Evolutionary conservation across 495 filamentous ascomycete species (phyloP), one percentile per base, ranked within the genome.

Genomic region (Chaetomium tenue): DNA sequence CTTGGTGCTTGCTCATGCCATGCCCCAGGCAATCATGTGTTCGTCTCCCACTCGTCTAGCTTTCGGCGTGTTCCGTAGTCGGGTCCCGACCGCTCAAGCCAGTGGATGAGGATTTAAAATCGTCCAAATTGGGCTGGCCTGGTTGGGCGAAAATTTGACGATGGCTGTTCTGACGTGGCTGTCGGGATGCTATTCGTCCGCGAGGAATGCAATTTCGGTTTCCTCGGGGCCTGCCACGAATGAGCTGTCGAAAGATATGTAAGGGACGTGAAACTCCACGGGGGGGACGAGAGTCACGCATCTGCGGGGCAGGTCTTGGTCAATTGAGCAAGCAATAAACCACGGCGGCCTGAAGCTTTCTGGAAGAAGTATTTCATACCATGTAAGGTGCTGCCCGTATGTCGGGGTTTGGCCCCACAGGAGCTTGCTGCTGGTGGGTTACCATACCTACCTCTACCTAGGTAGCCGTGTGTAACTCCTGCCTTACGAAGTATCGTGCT

Each of bases 11-110:
- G 61, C 66, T 74, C 66, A 71, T 71, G 64, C 67, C 66, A 73
- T 71, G 22, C 20, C 55, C 22, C n/a, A 60, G 70, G 61, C 58
- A 66, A 65, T 72, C 66, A 64, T 71, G 69, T 73, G 71, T 74
- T 65, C 64, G 53, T 56, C 53, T 71, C 33, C 69, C 63, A 73
- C 72, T 73, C 64, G 71, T 65, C 62, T 54, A 52, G 16, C 6
- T 28, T 50, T 52, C 47, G n/a, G 42, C 47, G 47, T 50, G 57
- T 60, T 40, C 52, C 67, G 66, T 63, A 66, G 60, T 26, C 23
- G 63, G 48, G 42, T 30, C 66, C 68, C 66, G 59, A 57, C 33
- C 63, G 47, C 33, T 47, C 48, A 60, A 63, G 13, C 30, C 39
- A 33, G 20, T 20, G 50, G 23, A 18, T 58, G 47, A 20, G 46